phyloP scores from a whole-genome alignment of 2,329 filamentous ascomycete species.

The Apiospora kogelbergensis region DNA sequence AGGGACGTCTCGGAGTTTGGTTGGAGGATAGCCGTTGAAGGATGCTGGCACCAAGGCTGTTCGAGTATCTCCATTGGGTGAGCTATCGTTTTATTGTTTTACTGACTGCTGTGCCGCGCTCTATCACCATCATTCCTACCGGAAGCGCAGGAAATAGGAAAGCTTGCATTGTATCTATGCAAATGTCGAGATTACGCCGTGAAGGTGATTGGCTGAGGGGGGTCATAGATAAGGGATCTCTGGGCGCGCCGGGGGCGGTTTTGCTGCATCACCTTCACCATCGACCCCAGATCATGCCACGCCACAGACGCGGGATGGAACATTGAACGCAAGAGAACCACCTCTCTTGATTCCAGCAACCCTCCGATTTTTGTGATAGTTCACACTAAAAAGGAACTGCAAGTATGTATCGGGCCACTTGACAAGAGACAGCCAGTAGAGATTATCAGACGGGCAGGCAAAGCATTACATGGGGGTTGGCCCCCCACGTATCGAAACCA shows the following conservation, averaged over 20 bases:
- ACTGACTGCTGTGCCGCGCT: background rate
- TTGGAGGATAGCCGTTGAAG: background rate
- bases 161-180: background rate
- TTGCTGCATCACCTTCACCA: background rate
- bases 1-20: background rate
- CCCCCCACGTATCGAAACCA: background rate
- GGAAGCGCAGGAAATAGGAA: background rate
- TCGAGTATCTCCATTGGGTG: background rate
- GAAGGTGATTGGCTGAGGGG: background rate
- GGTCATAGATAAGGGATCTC: conserved; percentile 9
- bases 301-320: background rate
- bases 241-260: background rate
- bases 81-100: background rate
- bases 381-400: background rate
- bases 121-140: background rate
- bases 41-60: background rate
- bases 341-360: background rate
- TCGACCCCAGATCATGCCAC: background rate
- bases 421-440: background rate
- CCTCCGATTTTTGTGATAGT: background rate
- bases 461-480: background rate
- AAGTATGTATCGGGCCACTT: background rate
- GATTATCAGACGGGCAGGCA: background rate
- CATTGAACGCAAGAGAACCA: background rate
- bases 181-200: background rate